These are phyloP conservation scores for Wickerhamomyces canadensis DNA, from an alignment of 805 yeast species.

Conservation along the genomic window DNA sequence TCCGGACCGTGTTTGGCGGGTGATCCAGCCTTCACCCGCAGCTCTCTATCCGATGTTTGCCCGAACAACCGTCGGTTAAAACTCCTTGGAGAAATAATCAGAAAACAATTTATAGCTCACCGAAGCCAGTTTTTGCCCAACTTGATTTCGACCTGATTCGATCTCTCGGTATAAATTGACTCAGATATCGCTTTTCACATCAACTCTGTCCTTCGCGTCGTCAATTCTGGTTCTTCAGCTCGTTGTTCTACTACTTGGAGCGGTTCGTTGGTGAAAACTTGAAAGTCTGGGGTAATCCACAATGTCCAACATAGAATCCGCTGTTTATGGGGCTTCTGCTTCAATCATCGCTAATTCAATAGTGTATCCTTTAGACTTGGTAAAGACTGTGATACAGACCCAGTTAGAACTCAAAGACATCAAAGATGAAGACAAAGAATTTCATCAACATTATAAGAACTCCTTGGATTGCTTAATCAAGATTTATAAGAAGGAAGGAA, in stretches of 20 bases:
- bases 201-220: too few species aligned
- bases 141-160: too few species aligned
- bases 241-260: too few species aligned
- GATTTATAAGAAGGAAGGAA: conserved; percentile 53
- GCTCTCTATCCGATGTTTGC: too few species aligned
- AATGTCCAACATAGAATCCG: conserved; percentile 63
- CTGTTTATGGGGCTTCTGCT: conserved; percentile 78
- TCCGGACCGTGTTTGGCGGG: too few species aligned
- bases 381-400: conserved; percentile 73
- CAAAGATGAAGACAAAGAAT: conserved; percentile 6
- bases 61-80: too few species aligned
- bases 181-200: too few species aligned
- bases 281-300: not conserved
- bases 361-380: conserved; percentile 77
- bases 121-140: too few species aligned
- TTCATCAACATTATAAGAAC: conserved; percentile 39
- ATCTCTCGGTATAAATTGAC: too few species aligned
- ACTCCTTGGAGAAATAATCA: not conserved
- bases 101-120: not conserved
- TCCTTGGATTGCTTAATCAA: conserved; percentile 57
- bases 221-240: too few species aligned
- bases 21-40: too few species aligned
- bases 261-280: too few species aligned
- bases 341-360: conserved; percentile 73
- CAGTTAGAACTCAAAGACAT: conserved; percentile 33